Evolutionary conservation across 139 green algal genomes (phyloP).

Genomic region (Chlamydomonas incerta): DNA sequence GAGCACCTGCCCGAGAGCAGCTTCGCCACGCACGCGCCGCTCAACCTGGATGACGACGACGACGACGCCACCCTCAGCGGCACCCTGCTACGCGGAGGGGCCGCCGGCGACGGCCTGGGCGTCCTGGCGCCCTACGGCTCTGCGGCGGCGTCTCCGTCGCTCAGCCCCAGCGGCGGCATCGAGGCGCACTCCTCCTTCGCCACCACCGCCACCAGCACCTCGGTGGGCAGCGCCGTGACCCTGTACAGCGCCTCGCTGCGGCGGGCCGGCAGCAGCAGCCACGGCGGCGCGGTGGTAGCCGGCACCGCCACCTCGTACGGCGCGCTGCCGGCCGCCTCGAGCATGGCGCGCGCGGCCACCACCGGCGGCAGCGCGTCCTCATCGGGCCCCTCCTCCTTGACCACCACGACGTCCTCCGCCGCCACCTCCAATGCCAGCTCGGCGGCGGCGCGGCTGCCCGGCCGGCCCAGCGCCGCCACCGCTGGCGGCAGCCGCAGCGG

Average conservation of each 20-base stretch:
- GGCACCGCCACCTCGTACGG: no score
- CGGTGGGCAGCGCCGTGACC: not conserved
- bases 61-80: not conserved
- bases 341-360: no score
- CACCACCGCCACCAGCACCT: no score
- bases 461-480: no score
- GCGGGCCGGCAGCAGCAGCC: not conserved
- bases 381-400: no score
- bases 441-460: no score
- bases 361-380: no score
- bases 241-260: not conserved
- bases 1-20: constrained; percentile 29
- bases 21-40: constrained; percentile 28
- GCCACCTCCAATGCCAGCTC: no score
- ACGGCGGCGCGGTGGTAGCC: no score
- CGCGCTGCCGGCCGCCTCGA: no score
- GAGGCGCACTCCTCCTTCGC: not conserved
- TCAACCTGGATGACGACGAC: constrained; percentile 32
- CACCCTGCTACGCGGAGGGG: not conserved
- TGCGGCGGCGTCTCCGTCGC: not conserved
- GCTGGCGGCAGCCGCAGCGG: no score
- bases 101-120: not conserved
- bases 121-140: constrained; percentile 23
- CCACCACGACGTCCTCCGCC: no score
- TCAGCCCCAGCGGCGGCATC: not conserved